A percentile compares a stretch with the other conserved stretches of the same genome.
Conservation (phyloP, 2,329 filamentous ascomycete species). For the Monilinia fructigena region DNA sequence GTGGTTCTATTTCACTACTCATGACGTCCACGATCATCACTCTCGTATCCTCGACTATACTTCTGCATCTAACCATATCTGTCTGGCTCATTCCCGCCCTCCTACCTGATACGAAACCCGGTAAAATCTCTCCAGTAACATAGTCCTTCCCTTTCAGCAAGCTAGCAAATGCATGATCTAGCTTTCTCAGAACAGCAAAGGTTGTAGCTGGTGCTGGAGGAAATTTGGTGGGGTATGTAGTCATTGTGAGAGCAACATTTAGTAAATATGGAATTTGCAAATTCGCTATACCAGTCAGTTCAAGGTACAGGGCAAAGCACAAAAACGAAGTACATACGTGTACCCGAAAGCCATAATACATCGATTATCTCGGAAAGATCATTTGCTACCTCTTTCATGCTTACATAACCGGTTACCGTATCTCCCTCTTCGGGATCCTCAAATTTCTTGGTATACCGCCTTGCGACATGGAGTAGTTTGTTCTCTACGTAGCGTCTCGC, state of each 20-base stretch:
- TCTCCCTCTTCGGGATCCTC: constrained; percentile 47
- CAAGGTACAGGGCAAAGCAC: background rate
- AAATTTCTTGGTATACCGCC: constrained; percentile 61
- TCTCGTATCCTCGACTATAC: constrained; percentile 74
- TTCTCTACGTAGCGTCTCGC: constrained; percentile 58
- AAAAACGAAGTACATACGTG: constrained; percentile 58
- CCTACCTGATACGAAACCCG: constrained; percentile 65
- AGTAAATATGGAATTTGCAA: constrained; percentile 84
- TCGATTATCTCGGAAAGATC: constrained; percentile 76
- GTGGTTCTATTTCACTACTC: constrained; percentile 51
- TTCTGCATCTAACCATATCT: constrained; percentile 85
- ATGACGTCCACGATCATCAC: constrained; percentile 68
- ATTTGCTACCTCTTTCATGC: constrained; percentile 53
- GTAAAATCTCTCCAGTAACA: constrained; percentile 62
- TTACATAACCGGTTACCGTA: constrained; percentile 67
- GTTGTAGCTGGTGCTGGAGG: constrained; percentile 64
- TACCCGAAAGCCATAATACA: constrained; percentile 82
- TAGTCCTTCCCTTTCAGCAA: constrained; percentile 67
- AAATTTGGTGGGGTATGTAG: constrained; percentile 71
- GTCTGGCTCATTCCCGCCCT: constrained; percentile 66
- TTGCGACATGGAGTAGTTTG: constrained; percentile 52
- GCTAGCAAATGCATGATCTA: constrained; percentile 81
- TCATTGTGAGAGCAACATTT: constrained; percentile 70
- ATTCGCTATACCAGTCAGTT: constrained; percentile 52
- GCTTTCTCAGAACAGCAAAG: constrained; percentile 70